Conservation (phyloP, 257 asterid species). For the Primulina tabacum region DNA sequence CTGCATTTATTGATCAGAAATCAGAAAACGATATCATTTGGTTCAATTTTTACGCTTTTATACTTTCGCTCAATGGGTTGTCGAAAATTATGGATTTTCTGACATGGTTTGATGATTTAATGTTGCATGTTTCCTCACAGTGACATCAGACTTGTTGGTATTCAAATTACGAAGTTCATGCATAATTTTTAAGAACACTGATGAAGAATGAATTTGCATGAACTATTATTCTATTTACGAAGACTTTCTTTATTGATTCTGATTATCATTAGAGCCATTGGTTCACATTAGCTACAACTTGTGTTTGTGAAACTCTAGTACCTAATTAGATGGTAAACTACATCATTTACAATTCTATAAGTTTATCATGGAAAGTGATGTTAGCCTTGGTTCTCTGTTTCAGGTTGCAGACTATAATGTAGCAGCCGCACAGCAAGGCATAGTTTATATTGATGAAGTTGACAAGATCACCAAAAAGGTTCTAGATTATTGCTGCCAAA, state of each 20-base stretch:
- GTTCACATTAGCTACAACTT: constrained; percentile 2
- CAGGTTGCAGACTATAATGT: constrained; percentile 98
- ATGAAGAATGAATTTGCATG: background rate
- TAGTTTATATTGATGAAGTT: constrained; percentile 95
- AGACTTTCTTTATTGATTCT: background rate
- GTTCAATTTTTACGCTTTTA: background rate
- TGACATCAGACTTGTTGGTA: background rate
- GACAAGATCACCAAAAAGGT: constrained; percentile 98
- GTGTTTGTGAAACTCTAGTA: background rate
- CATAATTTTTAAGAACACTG: background rate
- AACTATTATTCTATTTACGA: background rate
- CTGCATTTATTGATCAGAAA: background rate
- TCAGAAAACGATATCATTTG: background rate
- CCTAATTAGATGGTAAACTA: background rate
- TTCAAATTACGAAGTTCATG: background rate
- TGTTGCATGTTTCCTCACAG: background rate
- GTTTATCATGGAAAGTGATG: background rate
- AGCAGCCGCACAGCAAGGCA: constrained; percentile 97
- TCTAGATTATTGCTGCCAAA: constrained; percentile 12
- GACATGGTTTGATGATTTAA: background rate
- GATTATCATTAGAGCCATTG: background rate
- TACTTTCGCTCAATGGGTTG: background rate
- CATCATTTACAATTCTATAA: background rate
- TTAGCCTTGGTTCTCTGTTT: constrained; percentile 18
- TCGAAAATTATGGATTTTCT: background rate